phyloP scores from a whole-genome alignment of 768 basidiomycete genomes.

The Amanita jacksonii region DNA sequence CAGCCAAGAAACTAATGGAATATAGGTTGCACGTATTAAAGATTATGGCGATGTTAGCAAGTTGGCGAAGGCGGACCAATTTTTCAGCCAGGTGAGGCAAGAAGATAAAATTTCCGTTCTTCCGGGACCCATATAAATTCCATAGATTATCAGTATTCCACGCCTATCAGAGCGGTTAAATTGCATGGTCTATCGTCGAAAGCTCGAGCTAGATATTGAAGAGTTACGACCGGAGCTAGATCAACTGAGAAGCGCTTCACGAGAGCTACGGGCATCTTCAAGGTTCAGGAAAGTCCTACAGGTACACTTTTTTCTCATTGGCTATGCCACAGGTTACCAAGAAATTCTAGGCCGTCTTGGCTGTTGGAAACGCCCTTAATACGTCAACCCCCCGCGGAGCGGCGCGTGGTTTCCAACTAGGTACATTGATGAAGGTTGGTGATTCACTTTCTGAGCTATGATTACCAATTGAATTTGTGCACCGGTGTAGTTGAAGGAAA shows the following conservation, averaged over 20 bases:
- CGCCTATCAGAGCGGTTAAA: conserved; percentile 64
- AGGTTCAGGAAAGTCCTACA: conserved; percentile 65
- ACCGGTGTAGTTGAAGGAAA: conserved; percentile 62
- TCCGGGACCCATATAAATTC: background rate
- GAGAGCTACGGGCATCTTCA: conserved; percentile 52
- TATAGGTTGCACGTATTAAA: conserved; percentile 52
- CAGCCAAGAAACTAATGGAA: background rate
- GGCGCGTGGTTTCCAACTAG: conserved; percentile 79
- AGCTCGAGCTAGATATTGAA: conserved; percentile 72
- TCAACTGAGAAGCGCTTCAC: conserved; percentile 58
- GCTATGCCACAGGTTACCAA: background rate
- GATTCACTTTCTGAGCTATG: conserved; percentile 1
- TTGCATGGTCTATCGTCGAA: conserved; percentile 79
- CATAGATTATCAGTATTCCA: conserved; percentile 70
- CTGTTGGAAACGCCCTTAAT: conserved; percentile 79
- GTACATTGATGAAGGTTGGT: conserved; percentile 80
- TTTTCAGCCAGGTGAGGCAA: conserved; percentile 58
- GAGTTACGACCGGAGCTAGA: conserved; percentile 79
- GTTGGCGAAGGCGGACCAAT: conserved; percentile 78
- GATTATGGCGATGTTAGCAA: conserved; percentile 64
- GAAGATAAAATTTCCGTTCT: background rate
- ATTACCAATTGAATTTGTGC: conserved; percentile 6
- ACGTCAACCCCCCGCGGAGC: conserved; percentile 74
- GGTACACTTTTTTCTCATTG: conserved; percentile 25
- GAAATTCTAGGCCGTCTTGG: conserved; percentile 49